Evolutionary conservation across 2,329 filamentous ascomycete species (phyloP), one percentile per base, ranked within the genome.

Genomic region (Stagonosporopsis rhizophila): DNA sequence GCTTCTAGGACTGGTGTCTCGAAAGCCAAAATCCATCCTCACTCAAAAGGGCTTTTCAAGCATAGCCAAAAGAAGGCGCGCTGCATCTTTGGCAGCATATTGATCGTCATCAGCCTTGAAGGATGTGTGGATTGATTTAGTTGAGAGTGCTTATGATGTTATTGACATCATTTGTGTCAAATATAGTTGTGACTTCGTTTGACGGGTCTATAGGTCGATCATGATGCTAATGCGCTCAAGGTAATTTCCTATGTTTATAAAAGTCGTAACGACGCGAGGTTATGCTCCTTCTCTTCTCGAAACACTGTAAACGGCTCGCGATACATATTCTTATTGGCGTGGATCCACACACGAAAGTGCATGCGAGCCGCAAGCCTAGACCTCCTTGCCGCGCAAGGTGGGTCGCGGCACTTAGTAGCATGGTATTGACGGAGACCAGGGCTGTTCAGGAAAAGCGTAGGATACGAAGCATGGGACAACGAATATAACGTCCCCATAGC

Each of bases 41-140:
- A 34, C 17, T 56, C 52, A n/a, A 30, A 59, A 59, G 2, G 52
- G 52, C 3, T 45, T 52, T 20, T 59, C 45, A 8, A 59, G 56
- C 15, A 40, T 42, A n/a, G 49, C 38, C n/a, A 59, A 35, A 1
- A 59, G 49, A 6, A 51, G 52, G n/a, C 52, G 44, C 27, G 35
- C 52, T 50, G 56, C 51, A 42, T 59, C 56, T 47, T 56, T 59
- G 5, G 45, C 52, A 9, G 44, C 52, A 30, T 46, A 59, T 15
- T 52, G 44, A 17, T 59, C 45, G 17, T 40, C 45, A 30, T 59
- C 52, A 2, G 51, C 27, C 32, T 17, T 12, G 9, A 27, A 27
- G 9, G 25, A 27, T 27, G 25, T 9, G 5, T 27, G n/a, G 25
- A 27, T 9, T 27, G 25, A 27, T 27, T 9, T 4, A 27, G 25